These are phyloP conservation scores for Candida ulmi DNA, from an alignment of 805 yeast species.

Conservation along the genomic window DNA sequence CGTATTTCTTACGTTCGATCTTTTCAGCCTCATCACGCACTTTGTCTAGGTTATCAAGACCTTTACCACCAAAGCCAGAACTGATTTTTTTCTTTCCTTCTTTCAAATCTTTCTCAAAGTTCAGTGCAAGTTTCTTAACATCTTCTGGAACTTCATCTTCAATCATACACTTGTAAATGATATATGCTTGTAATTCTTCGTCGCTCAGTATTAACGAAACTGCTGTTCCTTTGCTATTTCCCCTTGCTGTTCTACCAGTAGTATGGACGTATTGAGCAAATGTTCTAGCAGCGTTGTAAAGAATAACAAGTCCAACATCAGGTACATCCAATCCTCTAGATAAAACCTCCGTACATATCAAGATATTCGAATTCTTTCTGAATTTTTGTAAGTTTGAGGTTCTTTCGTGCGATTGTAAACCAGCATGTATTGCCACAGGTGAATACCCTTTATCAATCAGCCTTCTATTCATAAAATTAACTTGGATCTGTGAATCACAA, in stretches of 20 bases:
- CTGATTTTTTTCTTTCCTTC: conserved; percentile 59
- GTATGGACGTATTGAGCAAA: conserved; percentile 95
- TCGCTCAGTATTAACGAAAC: conserved; percentile 61
- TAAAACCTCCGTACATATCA: conserved; percentile 90
- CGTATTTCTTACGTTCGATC: conserved; percentile 45
- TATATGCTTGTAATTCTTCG: conserved; percentile 67
- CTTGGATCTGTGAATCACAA: conserved; percentile 82
- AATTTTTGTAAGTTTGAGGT: conserved; percentile 70
- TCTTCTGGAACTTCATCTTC: conserved; percentile 49
- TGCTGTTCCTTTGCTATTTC: conserved; percentile 65
- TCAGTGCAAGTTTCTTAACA: conserved; percentile 42
- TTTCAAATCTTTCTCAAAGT: conserved; percentile 56
- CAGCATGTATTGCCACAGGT: conserved; percentile 81
- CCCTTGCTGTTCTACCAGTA: conserved; percentile 94
- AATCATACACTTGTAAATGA: conserved; percentile 40
- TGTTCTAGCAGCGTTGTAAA: conserved; percentile 79
- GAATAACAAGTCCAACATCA: conserved; percentile 71
- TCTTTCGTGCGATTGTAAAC: conserved; percentile 81
- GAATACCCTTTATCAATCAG: conserved; percentile 48
- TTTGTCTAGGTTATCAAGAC: conserved; percentile 72
- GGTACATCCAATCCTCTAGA: conserved; percentile 96
- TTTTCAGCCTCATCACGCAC: conserved; percentile 45
- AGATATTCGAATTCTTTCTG: conserved; percentile 47
- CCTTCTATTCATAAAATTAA: conserved; percentile 62
- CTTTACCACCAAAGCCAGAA: conserved; percentile 92